Percentiles rank a stretch among this genome's conserved stretches.
Evolutionary conservation across 352 stramenopile species (phyloP).

Genomic region (Pythium coloratum): DNA sequence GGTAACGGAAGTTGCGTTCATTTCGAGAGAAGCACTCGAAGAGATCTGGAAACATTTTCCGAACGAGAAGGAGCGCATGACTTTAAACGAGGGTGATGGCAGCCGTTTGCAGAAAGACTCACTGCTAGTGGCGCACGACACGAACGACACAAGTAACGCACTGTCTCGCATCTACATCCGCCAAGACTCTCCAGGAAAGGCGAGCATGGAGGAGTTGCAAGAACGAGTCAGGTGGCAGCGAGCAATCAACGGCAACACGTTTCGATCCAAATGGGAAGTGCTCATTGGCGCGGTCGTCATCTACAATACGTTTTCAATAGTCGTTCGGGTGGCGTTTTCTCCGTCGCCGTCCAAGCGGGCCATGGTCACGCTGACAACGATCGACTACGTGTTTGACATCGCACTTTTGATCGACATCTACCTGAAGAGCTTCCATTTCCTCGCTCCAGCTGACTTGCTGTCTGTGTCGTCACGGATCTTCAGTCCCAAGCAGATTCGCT

Average conservation of each 20-base stretch:
- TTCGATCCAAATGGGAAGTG: constrained; percentile 32
- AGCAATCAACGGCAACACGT: constrained; percentile 29
- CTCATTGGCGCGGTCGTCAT: constrained; percentile 29
- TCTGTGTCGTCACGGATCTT: constrained; percentile 20
- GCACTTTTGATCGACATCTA: constrained; percentile 38
- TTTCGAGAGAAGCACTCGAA: constrained; percentile 13
- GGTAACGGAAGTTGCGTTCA: constrained; percentile 23
- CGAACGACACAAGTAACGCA: constrained; percentile 1
- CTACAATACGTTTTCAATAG: constrained; percentile 41
- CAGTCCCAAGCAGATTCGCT: constrained; percentile 23
- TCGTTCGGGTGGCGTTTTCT: constrained; percentile 28
- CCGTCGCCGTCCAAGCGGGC: constrained; percentile 16
- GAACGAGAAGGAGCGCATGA: constrained; percentile 17
- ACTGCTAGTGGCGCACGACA: not conserved
- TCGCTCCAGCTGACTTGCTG: constrained; percentile 21
- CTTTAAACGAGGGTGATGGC: not conserved
- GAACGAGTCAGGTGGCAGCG: constrained; percentile 31
- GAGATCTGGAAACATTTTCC: constrained; percentile 25
- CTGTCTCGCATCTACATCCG: constrained; percentile 16
- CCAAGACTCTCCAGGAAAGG: constrained; percentile 8
- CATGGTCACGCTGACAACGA: constrained; percentile 28
- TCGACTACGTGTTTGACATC: constrained; percentile 33
- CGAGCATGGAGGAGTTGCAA: constrained; percentile 8
- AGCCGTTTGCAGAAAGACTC: not conserved
- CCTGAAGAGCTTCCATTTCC: constrained; percentile 34